A percentile compares a stretch with the other conserved stretches of the same genome.
These are phyloP conservation scores for Kregervanrija pseudodelftensis DNA, from an alignment of 805 yeast species.

Conservation along the genomic window DNA sequence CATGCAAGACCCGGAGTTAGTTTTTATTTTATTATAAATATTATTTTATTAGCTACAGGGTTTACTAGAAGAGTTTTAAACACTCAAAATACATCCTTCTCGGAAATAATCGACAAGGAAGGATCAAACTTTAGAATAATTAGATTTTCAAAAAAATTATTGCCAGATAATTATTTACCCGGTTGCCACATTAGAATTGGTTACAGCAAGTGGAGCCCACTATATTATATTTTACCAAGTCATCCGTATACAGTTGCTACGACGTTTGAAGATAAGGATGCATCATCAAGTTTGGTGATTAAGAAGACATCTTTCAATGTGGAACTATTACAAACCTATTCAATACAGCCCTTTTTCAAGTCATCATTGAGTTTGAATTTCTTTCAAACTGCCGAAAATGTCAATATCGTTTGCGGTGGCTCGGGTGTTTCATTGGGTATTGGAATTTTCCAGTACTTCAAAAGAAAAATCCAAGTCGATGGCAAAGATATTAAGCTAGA, in stretches of 20 bases:
- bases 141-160: constrained; percentile 13
- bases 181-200: constrained; percentile 56
- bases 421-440: constrained; percentile 64
- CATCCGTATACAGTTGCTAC: constrained; percentile 65
- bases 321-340: constrained; percentile 26
- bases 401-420: constrained; percentile 60
- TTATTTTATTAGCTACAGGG: constrained; percentile 30
- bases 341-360: constrained; percentile 33
- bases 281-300: constrained; percentile 36
- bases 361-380: constrained; percentile 39
- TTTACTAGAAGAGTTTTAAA: constrained; percentile 26
- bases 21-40: constrained; percentile 25
- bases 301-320: constrained; percentile 34
- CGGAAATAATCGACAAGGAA: constrained; percentile 12
- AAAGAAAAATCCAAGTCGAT: constrained; percentile 15
- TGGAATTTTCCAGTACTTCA: constrained; percentile 41
- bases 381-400: constrained; percentile 41
- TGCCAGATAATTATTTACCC: constrained; percentile 29
- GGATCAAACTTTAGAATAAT: constrained; percentile 9
- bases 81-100: constrained; percentile 14
- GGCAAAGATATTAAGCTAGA: constrained; percentile 27
- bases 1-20: constrained; percentile 71
- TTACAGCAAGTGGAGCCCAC: constrained; percentile 28
- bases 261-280: constrained; percentile 21
- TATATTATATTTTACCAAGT: constrained; percentile 46